Base-by-base conservation (phyloP, 768 basidiomycete genomes). In the Hericium coralloides region DNA sequence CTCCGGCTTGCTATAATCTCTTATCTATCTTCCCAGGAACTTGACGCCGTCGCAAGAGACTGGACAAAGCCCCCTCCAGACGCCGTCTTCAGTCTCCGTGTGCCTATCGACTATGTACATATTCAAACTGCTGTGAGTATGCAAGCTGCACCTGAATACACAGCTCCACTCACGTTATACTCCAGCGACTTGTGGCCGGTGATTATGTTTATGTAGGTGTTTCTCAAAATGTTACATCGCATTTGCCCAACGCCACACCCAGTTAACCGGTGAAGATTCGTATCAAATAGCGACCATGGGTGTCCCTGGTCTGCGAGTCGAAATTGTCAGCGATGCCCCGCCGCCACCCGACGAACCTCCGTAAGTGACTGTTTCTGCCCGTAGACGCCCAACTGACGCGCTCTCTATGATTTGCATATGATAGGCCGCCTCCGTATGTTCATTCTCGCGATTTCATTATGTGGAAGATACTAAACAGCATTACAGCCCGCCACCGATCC, bases 51-150 rank as follows among this genome's bases (percentile, higher is more conserved):
- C 49, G 91, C 89, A 12, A 77, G 87, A 66, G 88, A 91, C 57
- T 93, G 91, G 91, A 82, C 85, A 23, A 91, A 89, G 64, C 89
- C 90, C 12, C 89, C 91, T 15, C 87, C 89, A 54, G 88, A 87
- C 68, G 85, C 81, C 41, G 70, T 78, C 48, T 89, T 92, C 74
- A 77, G 78, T 60, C 72, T 93, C 56, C 87, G 91, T 23, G 82
- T 92, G 0, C 91, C 91, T 2, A 85, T 89, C n/a, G 91, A 93
- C 69, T 92, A 80, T 70, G 91, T 88, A 2, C 90, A 90, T 25
- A 77, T 90, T 36, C 85, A 89, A 64, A 90, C 91, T 54, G 84
- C 89, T 49, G 89, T 92, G 67, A 66, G 87, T 74, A 18, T 52
- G 25, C 22, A 31, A 7, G 18, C 6, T 31, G 10, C 31, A 31